phyloP scores from a whole-genome alignment of 106 monocot species.

The Gastrodia elata region DNA sequence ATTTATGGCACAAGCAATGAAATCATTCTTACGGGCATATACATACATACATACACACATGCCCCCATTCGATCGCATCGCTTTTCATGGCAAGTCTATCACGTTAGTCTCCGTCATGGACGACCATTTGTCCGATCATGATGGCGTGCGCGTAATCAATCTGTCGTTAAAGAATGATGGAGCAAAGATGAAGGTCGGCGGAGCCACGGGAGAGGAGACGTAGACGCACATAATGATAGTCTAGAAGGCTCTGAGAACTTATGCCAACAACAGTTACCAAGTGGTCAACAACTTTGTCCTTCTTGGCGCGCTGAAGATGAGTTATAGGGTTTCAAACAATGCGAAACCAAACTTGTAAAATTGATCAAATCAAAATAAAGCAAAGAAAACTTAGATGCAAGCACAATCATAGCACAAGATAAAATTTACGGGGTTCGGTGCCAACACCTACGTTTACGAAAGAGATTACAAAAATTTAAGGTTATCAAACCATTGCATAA shows the following conservation, averaged over 20 bases:
- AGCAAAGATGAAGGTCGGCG: slow-evolving; percentile 9
- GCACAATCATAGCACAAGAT: too few species aligned
- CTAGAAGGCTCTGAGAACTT: not conserved
- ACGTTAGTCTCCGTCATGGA: not conserved
- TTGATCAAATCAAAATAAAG: too few species aligned
- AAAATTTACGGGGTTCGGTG: too few species aligned
- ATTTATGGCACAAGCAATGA: not conserved
- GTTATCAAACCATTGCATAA: too few species aligned
- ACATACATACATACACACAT: not conserved
- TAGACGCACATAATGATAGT: not conserved
- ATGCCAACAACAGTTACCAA: slow-evolving; percentile 16
- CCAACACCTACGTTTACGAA: too few species aligned
- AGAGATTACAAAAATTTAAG: too few species aligned
- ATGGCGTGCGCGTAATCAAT: slow-evolving; percentile 13
- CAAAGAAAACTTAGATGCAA: too few species aligned
- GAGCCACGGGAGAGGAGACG: not conserved
- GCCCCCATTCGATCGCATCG: slow-evolving; percentile 7
- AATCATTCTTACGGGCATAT: not conserved
- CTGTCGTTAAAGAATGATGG: slow-evolving; percentile 13
- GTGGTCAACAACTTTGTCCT: slow-evolving; percentile 16
- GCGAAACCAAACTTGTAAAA: too few species aligned
- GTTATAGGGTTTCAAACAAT: too few species aligned
- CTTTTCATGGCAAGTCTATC: not conserved
- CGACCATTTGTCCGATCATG: not conserved
- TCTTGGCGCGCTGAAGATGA: slow-evolving; percentile 14